Conservation (phyloP, 2,329 filamentous ascomycete genomes). For the Diaporthe humulicola region DNA sequence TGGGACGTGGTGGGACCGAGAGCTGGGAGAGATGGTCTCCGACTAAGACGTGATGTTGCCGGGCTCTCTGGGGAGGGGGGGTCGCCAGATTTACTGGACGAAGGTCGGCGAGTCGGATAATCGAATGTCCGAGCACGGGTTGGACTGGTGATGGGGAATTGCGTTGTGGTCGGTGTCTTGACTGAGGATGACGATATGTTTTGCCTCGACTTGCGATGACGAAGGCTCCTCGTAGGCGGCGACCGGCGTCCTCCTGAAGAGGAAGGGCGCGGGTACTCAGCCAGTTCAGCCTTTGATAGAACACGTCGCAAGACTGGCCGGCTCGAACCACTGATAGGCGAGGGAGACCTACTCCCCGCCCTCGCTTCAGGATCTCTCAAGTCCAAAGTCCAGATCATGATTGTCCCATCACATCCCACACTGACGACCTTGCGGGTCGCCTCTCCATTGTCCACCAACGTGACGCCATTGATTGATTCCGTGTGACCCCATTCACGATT, state of each 20-base stretch:
- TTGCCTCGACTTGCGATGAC: slow-evolving; percentile 67
- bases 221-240: slow-evolving; percentile 64
- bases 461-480: slow-evolving; percentile 89
- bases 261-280: slow-evolving; percentile 77
- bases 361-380: slow-evolving; percentile 58
- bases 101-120: slow-evolving; percentile 63
- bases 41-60: slow-evolving; percentile 56
- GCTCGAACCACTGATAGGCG: slow-evolving; percentile 68
- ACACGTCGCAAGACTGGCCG: slow-evolving; percentile 86
- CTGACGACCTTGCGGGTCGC: slow-evolving; percentile 74
- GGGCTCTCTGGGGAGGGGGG: slow-evolving; percentile 60
- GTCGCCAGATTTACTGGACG: slow-evolving; percentile 60
- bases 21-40: slow-evolving; percentile 68
- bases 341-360: slow-evolving; percentile 64
- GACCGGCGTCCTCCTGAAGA: slow-evolving; percentile 64
- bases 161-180: slow-evolving; percentile 54
- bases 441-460: slow-evolving; percentile 74
- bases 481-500: slow-evolving; percentile 96
- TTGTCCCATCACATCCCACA: slow-evolving; percentile 83
- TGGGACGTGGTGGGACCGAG: slow-evolving; percentile 53
- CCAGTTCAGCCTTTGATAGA: slow-evolving; percentile 87
- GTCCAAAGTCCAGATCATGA: slow-evolving; percentile 82
- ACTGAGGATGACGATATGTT: slow-evolving; percentile 54
- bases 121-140: slow-evolving; percentile 51
- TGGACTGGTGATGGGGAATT: slow-evolving; percentile 53